phyloP scores from a whole-genome alignment of 805 yeast species.

The Lachancea kluyveri region DNA sequence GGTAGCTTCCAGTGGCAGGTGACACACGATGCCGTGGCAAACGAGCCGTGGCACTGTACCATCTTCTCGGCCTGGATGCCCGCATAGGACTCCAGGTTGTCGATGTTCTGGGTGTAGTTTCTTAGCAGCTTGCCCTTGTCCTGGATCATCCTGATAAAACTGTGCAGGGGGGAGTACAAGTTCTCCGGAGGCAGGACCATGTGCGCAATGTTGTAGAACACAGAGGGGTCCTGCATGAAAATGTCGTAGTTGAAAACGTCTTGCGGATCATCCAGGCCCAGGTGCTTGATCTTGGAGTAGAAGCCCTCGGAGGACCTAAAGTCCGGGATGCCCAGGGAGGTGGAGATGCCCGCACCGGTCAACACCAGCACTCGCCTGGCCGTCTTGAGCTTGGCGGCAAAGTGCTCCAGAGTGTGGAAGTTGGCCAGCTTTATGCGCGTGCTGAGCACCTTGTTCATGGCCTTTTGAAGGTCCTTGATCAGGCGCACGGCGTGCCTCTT shows the following conservation, averaged over 20 bases:
- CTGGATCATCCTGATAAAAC: conserved; percentile 65
- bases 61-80: conserved; percentile 62
- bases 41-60: conserved; percentile 91
- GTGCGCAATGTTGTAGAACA: conserved; percentile 83
- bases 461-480: conserved; percentile 50
- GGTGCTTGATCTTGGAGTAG: conserved; percentile 57
- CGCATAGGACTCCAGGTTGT: conserved; percentile 75
- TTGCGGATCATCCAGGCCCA: conserved; percentile 82
- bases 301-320: conserved; percentile 86
- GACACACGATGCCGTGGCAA: conserved; percentile 79
- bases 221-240: conserved; percentile 70
- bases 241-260: conserved; percentile 73
- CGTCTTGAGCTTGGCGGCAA: conserved; percentile 44
- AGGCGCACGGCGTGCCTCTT: conserved; percentile 41
- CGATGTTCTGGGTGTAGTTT: conserved; percentile 89
- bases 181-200: conserved; percentile 72
- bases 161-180: conserved; percentile 70
- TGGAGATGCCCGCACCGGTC: conserved; percentile 92
- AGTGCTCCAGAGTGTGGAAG: conserved; percentile 54
- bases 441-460: conserved; percentile 54
- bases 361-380: conserved; percentile 63
- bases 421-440: conserved; percentile 49
- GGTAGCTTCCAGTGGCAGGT: conserved; percentile 63
- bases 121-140: conserved; percentile 72
- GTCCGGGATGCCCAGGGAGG: conserved; percentile 87